These are phyloP conservation scores for Taiwanofungus camphoratus DNA, from an alignment of 1,284 basidiomycete genomes.

Conservation along the genomic window DNA sequence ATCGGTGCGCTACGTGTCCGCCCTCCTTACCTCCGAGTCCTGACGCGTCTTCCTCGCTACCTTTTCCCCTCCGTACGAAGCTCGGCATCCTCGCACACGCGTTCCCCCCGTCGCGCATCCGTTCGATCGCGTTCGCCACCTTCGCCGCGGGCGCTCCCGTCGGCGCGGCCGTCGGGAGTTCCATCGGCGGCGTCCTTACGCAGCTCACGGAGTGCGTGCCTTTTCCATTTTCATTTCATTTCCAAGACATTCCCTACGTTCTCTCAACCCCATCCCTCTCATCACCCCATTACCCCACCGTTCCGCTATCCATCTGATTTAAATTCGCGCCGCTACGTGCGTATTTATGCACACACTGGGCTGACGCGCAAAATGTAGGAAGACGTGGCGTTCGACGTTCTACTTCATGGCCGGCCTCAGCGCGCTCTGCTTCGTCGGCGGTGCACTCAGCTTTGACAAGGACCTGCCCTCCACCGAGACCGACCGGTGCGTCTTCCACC, in stretches of 20 bases:
- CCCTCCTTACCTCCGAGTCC: background rate
- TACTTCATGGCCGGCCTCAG: slow-evolving; percentile 47
- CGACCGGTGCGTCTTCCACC: slow-evolving; percentile 30
- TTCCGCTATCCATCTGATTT: too few species aligned
- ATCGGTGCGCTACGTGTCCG: slow-evolving; percentile 39
- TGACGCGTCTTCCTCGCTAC: slow-evolving; percentile 6
- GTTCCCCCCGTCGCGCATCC: slow-evolving; percentile 62
- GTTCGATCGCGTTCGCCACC: slow-evolving; percentile 71
- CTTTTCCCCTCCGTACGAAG: slow-evolving; percentile 28
- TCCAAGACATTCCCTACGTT: background rate
- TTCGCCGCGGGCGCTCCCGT: slow-evolving; percentile 79
- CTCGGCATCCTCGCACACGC: slow-evolving; percentile 74
- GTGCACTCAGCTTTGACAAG: slow-evolving; percentile 38
- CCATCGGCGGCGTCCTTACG: slow-evolving; percentile 67
- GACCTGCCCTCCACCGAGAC: slow-evolving; percentile 38
- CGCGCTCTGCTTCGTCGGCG: slow-evolving; percentile 34
- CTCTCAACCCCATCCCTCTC: too few species aligned
- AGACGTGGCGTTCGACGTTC: slow-evolving; percentile 52
- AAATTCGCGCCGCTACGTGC: too few species aligned
- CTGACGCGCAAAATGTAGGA: slow-evolving; percentile 18
- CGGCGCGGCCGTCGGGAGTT: slow-evolving; percentile 64
- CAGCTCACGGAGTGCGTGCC: slow-evolving; percentile 47
- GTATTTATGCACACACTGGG: background rate
- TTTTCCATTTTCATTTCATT: slow-evolving; percentile 2
- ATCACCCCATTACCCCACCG: too few species aligned